Base-by-base conservation (phyloP, 352 stramenopile genomes). In the Phytophthora fragariaefolia region DNA sequence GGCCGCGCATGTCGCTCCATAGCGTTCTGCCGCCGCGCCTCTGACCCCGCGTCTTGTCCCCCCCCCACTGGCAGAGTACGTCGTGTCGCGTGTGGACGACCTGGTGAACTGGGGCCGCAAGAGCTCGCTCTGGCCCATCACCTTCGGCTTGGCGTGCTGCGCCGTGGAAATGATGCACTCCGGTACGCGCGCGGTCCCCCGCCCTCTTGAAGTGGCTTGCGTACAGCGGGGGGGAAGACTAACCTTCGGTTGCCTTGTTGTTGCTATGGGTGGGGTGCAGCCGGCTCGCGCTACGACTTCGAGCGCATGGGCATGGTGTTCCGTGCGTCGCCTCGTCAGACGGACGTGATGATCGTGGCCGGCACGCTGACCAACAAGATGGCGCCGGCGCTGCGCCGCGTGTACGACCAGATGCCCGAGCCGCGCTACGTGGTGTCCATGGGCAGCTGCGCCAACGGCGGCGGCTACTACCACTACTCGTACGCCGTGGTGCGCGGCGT, bases 301-400 rank as follows among this genome's bases (percentile, higher is more conserved):
- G 98, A 99, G 76, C 93, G 98, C 47, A 98, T 99, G 70, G 98
- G 98, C 30, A 99, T 99, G 93, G 94, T 99, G 13, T 99, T 99
- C 72, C 96, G 98, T 69, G 97, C 97, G 0, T 95, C 85, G 43
- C 92, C 92, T 8, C 90, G 96, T 67, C 95, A 98, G 75, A 98
- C 95, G 6, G 98, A 99, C 82, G 96, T 99, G 6, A 99, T 99
- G 98, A 98, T 99, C 84, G 97, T 99, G 17, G 97, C 98, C 15
- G 98, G 98, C 5, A 99, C 98, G 20, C 77, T 99, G 22, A 99
- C 97, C 61, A 99, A 99, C 89, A 99, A 99, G 79, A 99, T 99
- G 97, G 98, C 98, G 18, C 98, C 98, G 0, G 98, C 97, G 8
- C 85, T 99, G 8, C 89, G 98, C 45, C 87, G 89, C 47, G 89